Percentiles rank a stretch among this genome's conserved stretches.
Conservation (phyloP, 2,329 filamentous ascomycete genomes). For the Colletotrichum gloeosporioides region DNA sequence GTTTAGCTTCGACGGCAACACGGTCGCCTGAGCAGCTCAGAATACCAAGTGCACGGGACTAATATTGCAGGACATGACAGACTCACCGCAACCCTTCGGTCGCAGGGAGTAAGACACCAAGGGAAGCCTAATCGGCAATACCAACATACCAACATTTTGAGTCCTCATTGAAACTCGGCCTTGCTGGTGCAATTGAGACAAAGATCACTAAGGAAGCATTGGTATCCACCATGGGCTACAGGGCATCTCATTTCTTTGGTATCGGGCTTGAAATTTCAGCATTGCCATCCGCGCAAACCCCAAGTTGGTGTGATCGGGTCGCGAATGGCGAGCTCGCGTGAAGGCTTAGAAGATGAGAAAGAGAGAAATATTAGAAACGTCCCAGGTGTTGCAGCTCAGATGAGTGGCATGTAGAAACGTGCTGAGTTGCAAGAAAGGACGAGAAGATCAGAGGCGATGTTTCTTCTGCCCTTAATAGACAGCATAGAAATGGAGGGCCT, state of each 20-base stretch:
- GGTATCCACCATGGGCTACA: rapidly evolving
- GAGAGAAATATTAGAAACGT: rapidly evolving
- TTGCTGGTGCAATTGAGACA: too few relatives aligned
- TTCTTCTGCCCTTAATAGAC: background rate
- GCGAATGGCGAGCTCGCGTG: rapidly evolving
- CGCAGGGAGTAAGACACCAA: too few relatives aligned
- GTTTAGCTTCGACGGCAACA: background rate
- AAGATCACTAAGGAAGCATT: background rate
- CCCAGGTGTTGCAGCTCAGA: rapidly evolving
- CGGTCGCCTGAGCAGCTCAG: background rate
- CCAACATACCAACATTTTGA: too few relatives aligned
- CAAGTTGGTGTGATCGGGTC: background rate
- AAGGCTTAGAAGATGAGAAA: rapidly evolving
- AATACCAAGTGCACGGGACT: background rate
- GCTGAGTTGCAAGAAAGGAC: rapidly evolving
- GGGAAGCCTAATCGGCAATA: too few relatives aligned
- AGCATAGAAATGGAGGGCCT: background rate
- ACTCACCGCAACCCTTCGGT: background rate
- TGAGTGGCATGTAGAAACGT: too few relatives aligned
- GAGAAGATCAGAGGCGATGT: background rate
- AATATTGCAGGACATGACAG: background rate
- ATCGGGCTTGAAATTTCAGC: rapidly evolving
- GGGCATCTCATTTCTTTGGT: background rate
- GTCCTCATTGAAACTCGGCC: too few relatives aligned
- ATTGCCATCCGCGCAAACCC: background rate